Conservation (phyloP, 2,329 filamentous ascomycete genomes). For the Alternaria arborescens region DNA sequence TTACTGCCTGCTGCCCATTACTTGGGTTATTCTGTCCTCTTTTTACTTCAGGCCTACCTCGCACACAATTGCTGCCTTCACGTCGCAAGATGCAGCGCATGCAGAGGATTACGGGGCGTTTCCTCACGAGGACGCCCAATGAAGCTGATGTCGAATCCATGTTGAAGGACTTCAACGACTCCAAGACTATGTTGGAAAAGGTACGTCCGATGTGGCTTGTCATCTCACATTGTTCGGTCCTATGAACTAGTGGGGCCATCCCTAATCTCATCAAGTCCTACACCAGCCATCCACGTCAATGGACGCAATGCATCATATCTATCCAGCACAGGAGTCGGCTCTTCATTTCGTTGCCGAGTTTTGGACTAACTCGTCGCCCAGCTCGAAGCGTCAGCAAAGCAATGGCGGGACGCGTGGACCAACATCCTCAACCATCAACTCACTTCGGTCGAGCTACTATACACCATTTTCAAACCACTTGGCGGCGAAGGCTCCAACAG, state of each 20-base stretch:
- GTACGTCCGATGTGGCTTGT: slow-evolving; percentile 56
- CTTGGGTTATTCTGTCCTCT: slow-evolving; percentile 1
- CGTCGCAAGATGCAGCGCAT: slow-evolving; percentile 70
- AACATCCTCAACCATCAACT: slow-evolving; percentile 75
- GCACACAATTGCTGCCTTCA: slow-evolving; percentile 26
- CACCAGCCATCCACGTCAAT: background rate
- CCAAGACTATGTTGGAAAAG: slow-evolving; percentile 75
- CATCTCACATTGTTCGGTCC: slow-evolving; percentile 2
- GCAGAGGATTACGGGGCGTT: slow-evolving; percentile 76
- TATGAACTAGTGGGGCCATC: slow-evolving; percentile 31
- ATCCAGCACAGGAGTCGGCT: background rate
- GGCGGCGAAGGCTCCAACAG: slow-evolving; percentile 66
- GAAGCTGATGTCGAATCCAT: slow-evolving; percentile 78
- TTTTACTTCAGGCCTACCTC: slow-evolving; percentile 13
- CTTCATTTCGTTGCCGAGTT: background rate
- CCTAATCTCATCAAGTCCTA: slow-evolving; percentile 4
- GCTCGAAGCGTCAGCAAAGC: slow-evolving; percentile 78
- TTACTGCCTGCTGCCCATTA: slow-evolving; percentile 2
- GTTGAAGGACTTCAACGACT: slow-evolving; percentile 81
- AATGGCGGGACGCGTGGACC: slow-evolving; percentile 82
- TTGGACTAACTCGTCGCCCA: slow-evolving; percentile 46
- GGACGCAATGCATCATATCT: background rate
- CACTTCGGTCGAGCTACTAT: slow-evolving; percentile 71
- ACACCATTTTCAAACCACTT: slow-evolving; percentile 79
- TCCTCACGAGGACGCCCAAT: slow-evolving; percentile 75